Evolutionary conservation across 352 stramenopile genomes (phyloP), one percentile per base, ranked within the genome.

Genomic region (Phytophthora hybrid): DNA sequence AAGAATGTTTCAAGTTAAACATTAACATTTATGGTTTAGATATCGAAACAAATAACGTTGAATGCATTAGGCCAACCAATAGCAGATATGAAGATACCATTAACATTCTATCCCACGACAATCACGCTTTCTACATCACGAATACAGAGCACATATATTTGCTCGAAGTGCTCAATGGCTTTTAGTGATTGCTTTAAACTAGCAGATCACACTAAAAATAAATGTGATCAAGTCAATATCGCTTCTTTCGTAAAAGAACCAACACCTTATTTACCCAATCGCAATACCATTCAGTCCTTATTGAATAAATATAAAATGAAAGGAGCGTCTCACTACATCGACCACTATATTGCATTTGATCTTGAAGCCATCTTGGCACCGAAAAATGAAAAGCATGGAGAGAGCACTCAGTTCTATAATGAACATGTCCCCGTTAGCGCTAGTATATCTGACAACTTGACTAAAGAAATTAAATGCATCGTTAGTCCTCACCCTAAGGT

Each of bases 1-100:
- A 66, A 11, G 59, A 66, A 11, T 66, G 59, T 31, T 58, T 74
- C 2, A 26, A 26, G 23, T 26, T 26, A 26, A 26, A 26, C 23
- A 26, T 26, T 26, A 26, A 26, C 23, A 26, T 44, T 14, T 14
- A 44, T 44, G 13, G 4, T 14, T 14, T 14, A 44, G 34, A 44
- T 44, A 14, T 44, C 1, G 34, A 44, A 14, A 44, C 34, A 14
- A 14, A 14, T 10, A 44, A 44, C 4, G 34, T 44, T 44, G 4
- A 44, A 44, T 44, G 34, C 7, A 44, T 44, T 5, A 31, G 26
- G 26, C 4, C 26, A 31, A 31, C 26, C 26, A 31, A 31, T 31
- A 5, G 2, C 4, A 31, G 26, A 4, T 31, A 6, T 31, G 26
- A 31, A 4, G 26, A 31, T 5, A 31, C 26, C 2, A 31, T 31